phyloP scores from a whole-genome alignment of 306 rosid species.

The Vicia villosa region DNA sequence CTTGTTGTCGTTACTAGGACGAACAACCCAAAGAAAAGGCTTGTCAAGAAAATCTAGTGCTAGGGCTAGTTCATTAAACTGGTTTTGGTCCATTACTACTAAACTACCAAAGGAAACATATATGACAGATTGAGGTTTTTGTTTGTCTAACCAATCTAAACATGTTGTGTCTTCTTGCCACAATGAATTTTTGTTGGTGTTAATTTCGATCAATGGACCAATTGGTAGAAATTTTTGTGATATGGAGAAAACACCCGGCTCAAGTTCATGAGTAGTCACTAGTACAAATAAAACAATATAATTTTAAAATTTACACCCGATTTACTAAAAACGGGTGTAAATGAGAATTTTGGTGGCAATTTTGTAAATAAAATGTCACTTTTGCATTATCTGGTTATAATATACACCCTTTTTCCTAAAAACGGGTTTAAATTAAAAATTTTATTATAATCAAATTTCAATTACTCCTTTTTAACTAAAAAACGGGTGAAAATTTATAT shows the following conservation, averaged over 20 bases:
- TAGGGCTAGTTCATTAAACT: conserved; percentile 41
- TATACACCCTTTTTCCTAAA: no score
- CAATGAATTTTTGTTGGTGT: conserved; percentile 23
- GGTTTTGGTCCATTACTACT: conserved; percentile 4
- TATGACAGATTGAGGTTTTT: conserved; percentile 32
- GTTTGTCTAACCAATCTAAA: conserved; percentile 40
- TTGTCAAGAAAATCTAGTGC: conserved; percentile 35
- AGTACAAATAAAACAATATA: no score
- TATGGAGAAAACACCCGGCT: conserved; percentile 33
- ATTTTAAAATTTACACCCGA: no score
- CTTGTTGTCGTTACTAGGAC: conserved; percentile 9
- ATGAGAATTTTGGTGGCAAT: no score
- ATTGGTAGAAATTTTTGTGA: conserved; percentile 39
- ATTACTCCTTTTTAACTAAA: no score
- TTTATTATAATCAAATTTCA: no score
- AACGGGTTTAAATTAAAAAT: no score
- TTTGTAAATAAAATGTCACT: no score
- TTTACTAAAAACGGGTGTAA: no score
- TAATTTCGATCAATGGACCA: conserved; percentile 37
- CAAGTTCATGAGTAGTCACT: conserved; percentile 38
- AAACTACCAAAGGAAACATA: conserved; percentile 46
- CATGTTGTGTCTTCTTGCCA: conserved; percentile 42
- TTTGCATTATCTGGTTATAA: no score
- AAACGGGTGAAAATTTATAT: no score
- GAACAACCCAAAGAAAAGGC: conserved; percentile 43